Evolutionary conservation across 495 filamentous ascomycete species (phyloP).

Genomic region (Xylaria venustula): DNA sequence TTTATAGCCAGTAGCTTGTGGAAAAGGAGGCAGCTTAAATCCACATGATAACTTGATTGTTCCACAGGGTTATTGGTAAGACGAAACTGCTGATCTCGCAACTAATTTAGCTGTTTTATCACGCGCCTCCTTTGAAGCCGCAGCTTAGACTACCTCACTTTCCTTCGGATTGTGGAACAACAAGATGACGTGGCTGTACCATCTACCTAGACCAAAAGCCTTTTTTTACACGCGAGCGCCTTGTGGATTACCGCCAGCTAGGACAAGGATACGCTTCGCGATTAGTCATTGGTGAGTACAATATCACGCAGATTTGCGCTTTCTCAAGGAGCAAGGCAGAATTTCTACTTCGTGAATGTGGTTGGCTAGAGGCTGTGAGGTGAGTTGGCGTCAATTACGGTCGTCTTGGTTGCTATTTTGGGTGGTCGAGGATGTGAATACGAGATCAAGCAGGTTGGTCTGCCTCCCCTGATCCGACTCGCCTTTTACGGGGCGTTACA

Average conservation of each 20-base stretch:
- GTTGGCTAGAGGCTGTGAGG: neutral
- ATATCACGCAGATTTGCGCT: conserved; percentile 2
- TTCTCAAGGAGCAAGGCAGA: neutral
- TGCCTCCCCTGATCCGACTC: neutral
- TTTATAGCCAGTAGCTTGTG: no score
- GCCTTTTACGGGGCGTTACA: neutral
- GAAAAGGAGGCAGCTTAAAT: no score
- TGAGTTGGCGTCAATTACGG: neutral
- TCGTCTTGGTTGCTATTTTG: neutral
- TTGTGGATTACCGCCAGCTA: neutral
- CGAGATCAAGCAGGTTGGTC: neutral
- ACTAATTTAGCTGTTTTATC: neutral
- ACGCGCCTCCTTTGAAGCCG: neutral
- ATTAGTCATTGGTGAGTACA: neutral
- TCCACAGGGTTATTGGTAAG: neutral
- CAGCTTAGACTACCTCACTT: neutral
- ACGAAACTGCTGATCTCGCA: neutral
- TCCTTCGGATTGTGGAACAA: neutral
- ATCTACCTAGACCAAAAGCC: neutral
- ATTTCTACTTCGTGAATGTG: neutral
- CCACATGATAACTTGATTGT: no score
- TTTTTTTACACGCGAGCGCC: neutral
- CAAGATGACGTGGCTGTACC: neutral
- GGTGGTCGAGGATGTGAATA: neutral
- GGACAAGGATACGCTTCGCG: neutral